Evolutionary conservation across 192 early-diverging fungal genomes (phyloP), one percentile per base, ranked within the genome.

Genomic region (Podila verticillata): DNA sequence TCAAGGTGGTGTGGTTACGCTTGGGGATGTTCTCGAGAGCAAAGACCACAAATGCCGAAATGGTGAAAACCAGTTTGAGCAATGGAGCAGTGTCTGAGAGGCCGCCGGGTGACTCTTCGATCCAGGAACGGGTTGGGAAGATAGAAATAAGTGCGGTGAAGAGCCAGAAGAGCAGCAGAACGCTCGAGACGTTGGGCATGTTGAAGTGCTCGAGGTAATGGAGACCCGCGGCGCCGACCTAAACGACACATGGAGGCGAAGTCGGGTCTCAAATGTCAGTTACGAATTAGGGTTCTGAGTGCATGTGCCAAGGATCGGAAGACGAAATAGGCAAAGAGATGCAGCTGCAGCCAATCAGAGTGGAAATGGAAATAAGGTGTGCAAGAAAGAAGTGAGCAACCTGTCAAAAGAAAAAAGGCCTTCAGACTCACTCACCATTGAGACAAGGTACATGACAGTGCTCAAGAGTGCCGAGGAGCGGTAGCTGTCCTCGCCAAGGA

Each of bases 111-210:
- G 57, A 57, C 9, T 48, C 63, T 36, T 80, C 65, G 28, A 72
- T 69, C 66, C 74, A 67, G 28, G 87, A 85, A 12, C 89, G 77
- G 28, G 87, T 62, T 0, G 71, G 82, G 48, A 90, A 82, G 54
- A 73, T 59, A 28, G 68, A 65, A 20, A 79, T 57, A 30, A 89
- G 57, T 9, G 79, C 20, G 4, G 61, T 68, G 31, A 74, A 70
- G 58, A 91, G 71, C 87, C 87, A 90, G 57, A 86, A 89, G 48
- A 91, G 70, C 2, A 91, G 72, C 12, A 93, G 84, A 17, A 66
- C 32, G 0, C 82, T 70, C 7, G 89, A 86, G 15, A 85, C 36
- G 15, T 80, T 80, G 30, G 60, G 35, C 70, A 80, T 72, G 48
- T 80, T 80, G 70, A 72, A 80, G 56, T 67, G 56, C 47, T 80